Percentiles rank a stretch among this genome's conserved stretches.
Evolutionary conservation across 257 asterid genomes (phyloP).

Genomic region (Craterostigma plantagineum): DNA sequence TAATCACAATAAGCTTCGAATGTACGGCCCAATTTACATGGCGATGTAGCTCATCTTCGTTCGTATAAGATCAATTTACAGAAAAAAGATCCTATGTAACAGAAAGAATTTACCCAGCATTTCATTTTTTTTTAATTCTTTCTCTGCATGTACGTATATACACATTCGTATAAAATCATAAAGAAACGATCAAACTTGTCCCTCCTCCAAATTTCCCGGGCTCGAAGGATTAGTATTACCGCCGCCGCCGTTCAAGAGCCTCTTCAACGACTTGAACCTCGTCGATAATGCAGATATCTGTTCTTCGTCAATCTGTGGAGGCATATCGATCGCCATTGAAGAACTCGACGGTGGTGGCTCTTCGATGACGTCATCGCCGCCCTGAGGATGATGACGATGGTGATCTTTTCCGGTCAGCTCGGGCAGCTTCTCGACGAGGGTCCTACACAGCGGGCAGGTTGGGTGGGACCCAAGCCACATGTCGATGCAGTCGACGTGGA

Average conservation of each 20-base stretch:
- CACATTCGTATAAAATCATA: background rate
- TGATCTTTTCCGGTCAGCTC: conserved; percentile 12
- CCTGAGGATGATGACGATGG: conserved; percentile 1
- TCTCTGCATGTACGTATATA: no score
- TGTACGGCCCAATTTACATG: no score
- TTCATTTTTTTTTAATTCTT: no score
- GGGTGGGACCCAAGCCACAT: conserved; percentile 53
- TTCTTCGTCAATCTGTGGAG: conserved; percentile 13
- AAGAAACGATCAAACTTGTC: conserved; percentile 19
- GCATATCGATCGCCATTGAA: conserved; percentile 37
- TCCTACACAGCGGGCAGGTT: conserved; percentile 45
- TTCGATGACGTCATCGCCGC: no score
- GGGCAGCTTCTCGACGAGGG: conserved; percentile 10
- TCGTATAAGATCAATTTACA: no score
- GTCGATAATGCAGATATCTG: conserved; percentile 32
- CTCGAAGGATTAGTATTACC: conserved; percentile 11
- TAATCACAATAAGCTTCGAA: no score
- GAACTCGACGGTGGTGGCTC: conserved; percentile 15
- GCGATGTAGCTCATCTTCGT: no score
- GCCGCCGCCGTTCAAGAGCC: conserved; percentile 46
- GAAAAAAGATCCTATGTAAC: no score
- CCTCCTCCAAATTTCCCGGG: conserved; percentile 19
- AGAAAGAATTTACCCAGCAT: no score
- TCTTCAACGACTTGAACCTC: conserved; percentile 33
- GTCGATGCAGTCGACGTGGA: conserved; percentile 45